A percentile compares a stretch with the other conserved stretches of the same genome.
These are phyloP conservation scores for Phytophthora fragariae DNA, from an alignment of 352 stramenopile species.

Conservation along the genomic window DNA sequence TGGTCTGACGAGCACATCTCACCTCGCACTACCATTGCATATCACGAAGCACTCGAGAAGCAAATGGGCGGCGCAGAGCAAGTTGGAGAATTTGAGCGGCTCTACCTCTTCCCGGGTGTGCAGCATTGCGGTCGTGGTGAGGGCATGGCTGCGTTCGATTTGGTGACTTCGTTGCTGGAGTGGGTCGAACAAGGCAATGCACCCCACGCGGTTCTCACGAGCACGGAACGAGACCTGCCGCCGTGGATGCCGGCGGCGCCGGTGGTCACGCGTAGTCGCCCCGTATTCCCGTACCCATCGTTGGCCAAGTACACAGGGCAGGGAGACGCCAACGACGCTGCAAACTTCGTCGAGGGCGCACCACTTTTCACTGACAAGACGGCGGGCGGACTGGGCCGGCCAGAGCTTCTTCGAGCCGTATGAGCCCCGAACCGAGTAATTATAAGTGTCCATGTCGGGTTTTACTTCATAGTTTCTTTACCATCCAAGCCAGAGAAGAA, in stretches of 20 bases:
- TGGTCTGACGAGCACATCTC: constrained; percentile 17
- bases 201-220: not conserved
- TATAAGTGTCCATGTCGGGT: not conserved
- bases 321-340: not conserved
- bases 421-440: not conserved
- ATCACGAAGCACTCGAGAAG: not conserved
- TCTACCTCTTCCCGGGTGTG: too few relatives aligned
- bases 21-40: not conserved
- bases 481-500: too few relatives aligned
- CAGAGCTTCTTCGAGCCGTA: not conserved
- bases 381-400: not conserved
- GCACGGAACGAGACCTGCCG: not conserved
- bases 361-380: not conserved
- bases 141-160: too few relatives aligned
- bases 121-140: too few relatives aligned
- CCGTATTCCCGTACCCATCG: not conserved
- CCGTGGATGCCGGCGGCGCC: not conserved
- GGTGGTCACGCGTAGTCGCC: not conserved
- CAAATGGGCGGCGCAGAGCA: not conserved
- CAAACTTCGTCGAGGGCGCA: not conserved
- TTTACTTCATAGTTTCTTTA: not conserved
- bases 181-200: too few relatives aligned
- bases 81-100: not conserved
- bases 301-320: not conserved
- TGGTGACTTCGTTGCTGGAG: too few relatives aligned